These are phyloP conservation scores for Amanita polypyramis DNA, from an alignment of 768 basidiomycete species.

Conservation along the genomic window DNA sequence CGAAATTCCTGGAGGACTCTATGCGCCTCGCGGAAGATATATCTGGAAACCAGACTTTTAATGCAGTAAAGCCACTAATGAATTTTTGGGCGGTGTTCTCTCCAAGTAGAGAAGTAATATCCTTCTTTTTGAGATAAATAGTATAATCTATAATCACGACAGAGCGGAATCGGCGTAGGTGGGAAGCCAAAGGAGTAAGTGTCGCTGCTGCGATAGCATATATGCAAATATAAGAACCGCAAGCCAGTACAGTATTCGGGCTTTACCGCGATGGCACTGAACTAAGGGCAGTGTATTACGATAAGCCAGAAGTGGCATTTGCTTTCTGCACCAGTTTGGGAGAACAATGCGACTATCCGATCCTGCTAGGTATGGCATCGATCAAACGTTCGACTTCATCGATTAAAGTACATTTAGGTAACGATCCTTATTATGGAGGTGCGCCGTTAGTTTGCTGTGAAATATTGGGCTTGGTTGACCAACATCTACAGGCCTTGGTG, in stretches of 20 bases:
- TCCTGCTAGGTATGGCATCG: slow-evolving; percentile 47
- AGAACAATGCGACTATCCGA: slow-evolving; percentile 62
- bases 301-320: slow-evolving; percentile 52
- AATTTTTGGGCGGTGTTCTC: slow-evolving; percentile 80
- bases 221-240: background rate
- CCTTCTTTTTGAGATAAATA: background rate
- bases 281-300: slow-evolving; percentile 62
- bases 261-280: slow-evolving; percentile 74
- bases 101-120: slow-evolving; percentile 56
- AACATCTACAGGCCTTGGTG: slow-evolving; percentile 50
- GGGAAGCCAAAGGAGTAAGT: slow-evolving; percentile 61
- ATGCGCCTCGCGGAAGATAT: slow-evolving; percentile 56
- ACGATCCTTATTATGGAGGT: slow-evolving; percentile 77
- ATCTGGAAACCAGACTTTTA: slow-evolving; percentile 65
- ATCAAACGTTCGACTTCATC: slow-evolving; percentile 5
- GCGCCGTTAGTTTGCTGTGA: slow-evolving; percentile 11
- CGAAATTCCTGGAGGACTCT: slow-evolving; percentile 60
- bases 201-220: background rate
- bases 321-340: slow-evolving; percentile 60
- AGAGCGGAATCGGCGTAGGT: slow-evolving; percentile 66
- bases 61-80: slow-evolving; percentile 62
- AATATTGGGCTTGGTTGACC: background rate
- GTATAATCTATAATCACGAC: background rate
- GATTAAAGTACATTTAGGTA: slow-evolving; percentile 30
- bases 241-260: slow-evolving; percentile 59